Conservation (phyloP, 345 rosid genomes). For the Psidium guajava region DNA sequence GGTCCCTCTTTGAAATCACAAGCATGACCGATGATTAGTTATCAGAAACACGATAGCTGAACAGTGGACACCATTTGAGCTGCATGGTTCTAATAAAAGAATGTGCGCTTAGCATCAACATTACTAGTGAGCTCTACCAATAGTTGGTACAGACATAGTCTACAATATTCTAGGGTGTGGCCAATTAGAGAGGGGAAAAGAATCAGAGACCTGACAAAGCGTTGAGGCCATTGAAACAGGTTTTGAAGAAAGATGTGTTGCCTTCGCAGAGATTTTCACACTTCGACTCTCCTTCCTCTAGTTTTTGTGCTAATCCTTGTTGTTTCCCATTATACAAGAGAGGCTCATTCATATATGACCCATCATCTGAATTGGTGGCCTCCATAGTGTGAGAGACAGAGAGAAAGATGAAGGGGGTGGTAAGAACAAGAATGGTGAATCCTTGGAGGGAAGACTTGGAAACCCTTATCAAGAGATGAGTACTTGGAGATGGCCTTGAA, state of each 20-base stretch:
- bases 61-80: neutral
- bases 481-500: neutral
- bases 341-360: neutral
- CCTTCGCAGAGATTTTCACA: neutral
- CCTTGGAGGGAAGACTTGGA: neutral
- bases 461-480: neutral
- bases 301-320: neutral
- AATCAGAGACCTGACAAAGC: conserved; percentile 24
- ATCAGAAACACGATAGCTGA: neutral
- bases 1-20: neutral
- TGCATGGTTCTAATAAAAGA: neutral
- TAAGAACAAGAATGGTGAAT: neutral
- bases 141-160: neutral
- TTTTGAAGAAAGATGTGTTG: conserved; percentile 15
- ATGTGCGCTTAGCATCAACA: neutral
- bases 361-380: neutral
- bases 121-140: neutral
- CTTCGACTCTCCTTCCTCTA: conserved; percentile 2
- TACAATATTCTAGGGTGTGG: neutral
- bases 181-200: neutral
- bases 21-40: neutral
- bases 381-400: neutral
- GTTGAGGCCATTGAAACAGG: conserved; percentile 28
- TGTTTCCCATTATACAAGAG: conserved; percentile 8
- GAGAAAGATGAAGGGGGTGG: neutral